A percentile compares a stretch with the other conserved stretches of the same genome.
These are phyloP conservation scores for Harrya chromipes DNA, from an alignment of 768 basidiomycete species.

Conservation along the genomic window DNA sequence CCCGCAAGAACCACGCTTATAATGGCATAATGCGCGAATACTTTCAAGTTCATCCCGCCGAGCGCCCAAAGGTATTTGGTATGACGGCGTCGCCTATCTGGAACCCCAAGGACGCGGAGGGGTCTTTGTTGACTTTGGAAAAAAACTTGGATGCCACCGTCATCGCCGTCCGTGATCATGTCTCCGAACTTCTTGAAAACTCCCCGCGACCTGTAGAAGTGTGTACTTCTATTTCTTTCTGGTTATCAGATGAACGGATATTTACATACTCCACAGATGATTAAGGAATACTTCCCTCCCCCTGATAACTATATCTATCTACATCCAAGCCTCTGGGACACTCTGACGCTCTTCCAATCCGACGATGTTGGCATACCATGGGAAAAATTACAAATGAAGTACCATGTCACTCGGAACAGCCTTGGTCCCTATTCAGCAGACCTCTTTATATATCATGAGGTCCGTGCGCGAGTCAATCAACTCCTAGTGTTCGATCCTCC, in stretches of 20 bases:
- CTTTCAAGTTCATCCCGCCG: slow-evolving; percentile 38
- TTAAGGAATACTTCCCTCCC: slow-evolving; percentile 54
- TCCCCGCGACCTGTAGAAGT: slow-evolving; percentile 69
- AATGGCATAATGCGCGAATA: slow-evolving; percentile 59
- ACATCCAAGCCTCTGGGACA: slow-evolving; percentile 52
- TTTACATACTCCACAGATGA: slow-evolving; percentile 39
- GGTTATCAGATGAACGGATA: background rate
- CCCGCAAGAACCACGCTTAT: slow-evolving; percentile 54
- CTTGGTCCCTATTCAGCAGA: slow-evolving; percentile 77
- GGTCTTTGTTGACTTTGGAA: slow-evolving; percentile 63
- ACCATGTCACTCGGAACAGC: slow-evolving; percentile 55
- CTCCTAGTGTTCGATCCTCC: slow-evolving; percentile 28
- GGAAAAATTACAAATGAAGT: slow-evolving; percentile 59
- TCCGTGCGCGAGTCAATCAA: slow-evolving; percentile 47
- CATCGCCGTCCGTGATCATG: slow-evolving; percentile 68
- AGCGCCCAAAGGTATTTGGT: slow-evolving; percentile 84
- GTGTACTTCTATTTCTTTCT: slow-evolving; percentile 12
- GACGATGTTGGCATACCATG: slow-evolving; percentile 48
- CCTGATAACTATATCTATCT: slow-evolving; percentile 55
- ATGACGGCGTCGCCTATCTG: slow-evolving; percentile 92
- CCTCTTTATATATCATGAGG: slow-evolving; percentile 61
- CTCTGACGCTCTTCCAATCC: slow-evolving; percentile 41
- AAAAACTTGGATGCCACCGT: slow-evolving; percentile 71
- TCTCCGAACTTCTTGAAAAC: slow-evolving; percentile 59
- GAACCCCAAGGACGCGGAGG: slow-evolving; percentile 66